Conservation (phyloP, 2,329 filamentous ascomycete genomes). For the Aspergillus flavus region DNA sequence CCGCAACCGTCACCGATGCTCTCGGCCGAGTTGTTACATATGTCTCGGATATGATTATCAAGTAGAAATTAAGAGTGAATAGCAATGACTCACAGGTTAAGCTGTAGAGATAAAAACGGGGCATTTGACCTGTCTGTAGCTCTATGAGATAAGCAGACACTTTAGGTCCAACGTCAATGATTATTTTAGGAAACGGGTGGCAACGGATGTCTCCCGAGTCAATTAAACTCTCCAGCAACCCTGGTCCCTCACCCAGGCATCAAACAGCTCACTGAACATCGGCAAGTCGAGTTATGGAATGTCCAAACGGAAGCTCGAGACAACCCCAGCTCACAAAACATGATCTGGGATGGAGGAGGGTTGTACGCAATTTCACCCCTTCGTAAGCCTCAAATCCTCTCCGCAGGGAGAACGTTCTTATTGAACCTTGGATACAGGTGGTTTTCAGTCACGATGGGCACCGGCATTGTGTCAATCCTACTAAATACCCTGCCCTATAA, state of each 20-base stretch:
- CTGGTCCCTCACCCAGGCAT: background rate
- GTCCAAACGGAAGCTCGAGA: background rate
- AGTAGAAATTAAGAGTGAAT: background rate
- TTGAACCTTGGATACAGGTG: constrained; percentile 30
- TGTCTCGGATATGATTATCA: background rate
- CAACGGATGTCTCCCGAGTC: background rate
- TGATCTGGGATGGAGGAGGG: constrained; percentile 39
- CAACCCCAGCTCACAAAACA: constrained; percentile 30
- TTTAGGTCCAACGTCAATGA: background rate
- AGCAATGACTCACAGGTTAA: background rate
- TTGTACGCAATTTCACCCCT: constrained; percentile 44
- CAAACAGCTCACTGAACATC: background rate
- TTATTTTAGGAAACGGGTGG: background rate
- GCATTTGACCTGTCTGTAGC: no score
- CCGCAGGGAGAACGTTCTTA: background rate
- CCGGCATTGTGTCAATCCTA: constrained; percentile 45
- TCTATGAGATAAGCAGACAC: background rate
- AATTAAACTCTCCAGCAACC: background rate
- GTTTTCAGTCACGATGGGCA: constrained; percentile 48
- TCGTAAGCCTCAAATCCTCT: constrained; percentile 38
- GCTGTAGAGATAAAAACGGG: background rate
- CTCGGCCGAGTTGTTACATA: background rate
- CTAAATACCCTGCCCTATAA: constrained; percentile 43
- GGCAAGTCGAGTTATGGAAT: background rate
- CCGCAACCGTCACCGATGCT: background rate